A percentile compares a stretch with the other conserved stretches of the same genome.
These are phyloP conservation scores for Plasmodium vivax DNA, from an alignment of 169 alveolate species.

Conservation along the genomic window DNA sequence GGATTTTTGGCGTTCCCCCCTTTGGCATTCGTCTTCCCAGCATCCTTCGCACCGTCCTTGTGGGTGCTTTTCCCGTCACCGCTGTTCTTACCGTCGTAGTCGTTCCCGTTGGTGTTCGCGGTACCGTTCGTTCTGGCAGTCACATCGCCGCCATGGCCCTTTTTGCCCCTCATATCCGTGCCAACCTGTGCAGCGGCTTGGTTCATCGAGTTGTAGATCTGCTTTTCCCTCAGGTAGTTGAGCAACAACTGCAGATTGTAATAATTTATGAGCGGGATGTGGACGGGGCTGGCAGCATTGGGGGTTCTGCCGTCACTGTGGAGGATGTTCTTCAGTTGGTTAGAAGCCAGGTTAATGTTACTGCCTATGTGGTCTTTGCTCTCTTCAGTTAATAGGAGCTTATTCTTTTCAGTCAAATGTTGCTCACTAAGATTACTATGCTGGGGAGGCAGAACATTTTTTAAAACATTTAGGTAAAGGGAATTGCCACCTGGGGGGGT, in stretches of 20 bases:
- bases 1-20: background rate
- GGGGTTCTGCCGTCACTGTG: conserved; percentile 6
- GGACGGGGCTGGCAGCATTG: background rate
- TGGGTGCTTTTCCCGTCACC: background rate
- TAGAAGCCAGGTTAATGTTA: background rate
- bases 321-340: background rate
- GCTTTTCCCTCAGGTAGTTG: conserved; percentile 17
- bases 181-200: background rate
- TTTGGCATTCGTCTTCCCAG: background rate
- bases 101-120: background rate
- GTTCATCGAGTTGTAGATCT: conserved; percentile 30
- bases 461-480: conserved; percentile 4
- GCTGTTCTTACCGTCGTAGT: background rate
- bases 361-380: background rate
- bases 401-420: background rate
- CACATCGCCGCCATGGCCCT: background rate
- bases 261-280: conserved; percentile 19
- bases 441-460: background rate
- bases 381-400: background rate
- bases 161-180: background rate
- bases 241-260: conserved; percentile 47
- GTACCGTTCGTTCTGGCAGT: background rate
- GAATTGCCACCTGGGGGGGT: background rate
- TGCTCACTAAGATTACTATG: conserved; percentile 2
- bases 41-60: background rate